phyloP scores from a whole-genome alignment of 805 yeast genomes.

The Saturnispora halmiae region DNA sequence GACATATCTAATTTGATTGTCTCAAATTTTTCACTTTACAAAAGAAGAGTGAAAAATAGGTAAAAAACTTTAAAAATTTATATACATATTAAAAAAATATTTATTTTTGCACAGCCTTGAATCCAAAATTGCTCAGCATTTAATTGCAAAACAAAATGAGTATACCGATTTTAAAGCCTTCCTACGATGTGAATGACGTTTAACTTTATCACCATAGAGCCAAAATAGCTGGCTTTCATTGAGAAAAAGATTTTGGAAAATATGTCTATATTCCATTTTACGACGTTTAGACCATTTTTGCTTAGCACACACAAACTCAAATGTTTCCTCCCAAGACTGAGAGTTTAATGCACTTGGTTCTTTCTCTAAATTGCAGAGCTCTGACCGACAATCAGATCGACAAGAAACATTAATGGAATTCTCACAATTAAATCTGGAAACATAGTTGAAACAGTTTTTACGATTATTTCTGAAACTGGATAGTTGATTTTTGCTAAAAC shows the following conservation, averaged over 20 bases:
- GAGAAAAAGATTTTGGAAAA: not conserved
- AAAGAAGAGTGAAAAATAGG: not conserved
- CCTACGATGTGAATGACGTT: not conserved
- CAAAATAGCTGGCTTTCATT: not conserved
- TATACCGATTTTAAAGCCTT: not conserved
- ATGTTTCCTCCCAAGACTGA: not conserved
- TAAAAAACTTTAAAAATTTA: conserved; percentile 1
- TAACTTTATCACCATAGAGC: not conserved
- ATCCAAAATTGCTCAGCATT: not conserved
- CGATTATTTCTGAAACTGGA: too few species aligned
- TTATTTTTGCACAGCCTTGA: not conserved
- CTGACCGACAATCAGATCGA: too few species aligned
- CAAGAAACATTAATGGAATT: too few species aligned
- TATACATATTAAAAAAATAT: not conserved
- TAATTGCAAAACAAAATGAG: not conserved
- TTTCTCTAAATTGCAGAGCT: too few species aligned
- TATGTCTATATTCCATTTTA: not conserved
- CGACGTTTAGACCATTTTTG: not conserved
- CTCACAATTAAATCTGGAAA: too few species aligned
- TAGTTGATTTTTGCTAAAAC: not conserved
- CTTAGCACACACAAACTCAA: not conserved
- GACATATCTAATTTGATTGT: conserved; percentile 15
- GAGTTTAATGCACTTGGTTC: too few species aligned
- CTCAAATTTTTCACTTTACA: not conserved
- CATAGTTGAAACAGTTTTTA: too few species aligned